Base-by-base conservation (phyloP, 768 basidiomycete genomes). In the Thelephora ganbajun region DNA sequence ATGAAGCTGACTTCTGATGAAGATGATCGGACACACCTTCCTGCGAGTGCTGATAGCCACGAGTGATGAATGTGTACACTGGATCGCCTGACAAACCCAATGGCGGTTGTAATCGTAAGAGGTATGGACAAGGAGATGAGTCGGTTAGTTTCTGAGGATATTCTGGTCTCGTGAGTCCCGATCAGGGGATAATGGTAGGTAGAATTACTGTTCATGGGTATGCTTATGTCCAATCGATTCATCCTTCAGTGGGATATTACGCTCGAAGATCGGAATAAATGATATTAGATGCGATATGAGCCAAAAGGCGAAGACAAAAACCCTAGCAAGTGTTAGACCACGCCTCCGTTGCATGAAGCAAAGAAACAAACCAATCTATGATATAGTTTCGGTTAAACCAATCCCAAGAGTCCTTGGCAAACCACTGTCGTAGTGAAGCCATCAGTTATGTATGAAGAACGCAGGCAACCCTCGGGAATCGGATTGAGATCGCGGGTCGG, bases 31-130 rank as follows among this genome's bases (percentile, higher is more conserved):
- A 45, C 53, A 23, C 43, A 69, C 69, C 61, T 60, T 19, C 57
- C 56, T 11, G 74, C 63, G 39, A 61, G 68, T 6, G 78, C 56
- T n/a, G 71, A 69, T 18, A 83, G 66, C 9, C 68, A 54, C 20
- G 74, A 76, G 54, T 83, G 79, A 54, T 83, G 79, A 12, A 79
- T 63, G 37, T 73, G 66, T 12, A 73, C 55, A 2, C 72, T 55
- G 5, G 79, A 79, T 9, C 63, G 57, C 35, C 68, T 69, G 14
- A 67, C 50, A 14, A 61, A 48, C 0, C 74, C 73, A 7, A 63
- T 54, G 3, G 63, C 46, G 2, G 59, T 42, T n/a, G 73, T 60
- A 13, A 73, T 51, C 2, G 59, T 52, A 35, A 71, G 54, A 1
- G 81, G 79, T 5, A 73, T 53, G 36, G 68, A 61, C 26, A 76